Evolutionary conservation across 306 rosid genomes (phyloP), one percentile per base, ranked within the genome.

Genomic region (Neltuma alba): DNA sequence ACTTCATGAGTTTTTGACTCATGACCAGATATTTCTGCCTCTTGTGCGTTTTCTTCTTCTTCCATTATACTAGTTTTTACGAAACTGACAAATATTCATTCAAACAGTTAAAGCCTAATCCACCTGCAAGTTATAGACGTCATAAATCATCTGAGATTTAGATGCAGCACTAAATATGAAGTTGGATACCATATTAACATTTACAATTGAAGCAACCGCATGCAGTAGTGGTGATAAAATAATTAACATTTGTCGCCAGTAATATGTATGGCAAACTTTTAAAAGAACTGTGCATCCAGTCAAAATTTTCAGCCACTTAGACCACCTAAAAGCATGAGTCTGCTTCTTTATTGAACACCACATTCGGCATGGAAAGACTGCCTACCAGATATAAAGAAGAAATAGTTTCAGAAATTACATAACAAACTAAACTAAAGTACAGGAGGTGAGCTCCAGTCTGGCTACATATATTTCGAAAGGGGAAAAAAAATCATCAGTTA

Each of bases 41-140:
- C 90, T 81, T 83, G 87, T 23, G 81, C 75, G 71, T 93, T 87
- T 61, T 90, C 98, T 74, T 91, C 96, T 87, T 91, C 97, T 72
- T 91, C 97, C 98, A 92, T 93, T 70, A 47, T 83, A 58, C 62
- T 69, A 61, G 45, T 76, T 81, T 38, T 68, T 66, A 64, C 54
- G 78, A 71, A 62, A 36, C 80, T 68, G 83, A 83, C 75, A 82
- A 86, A 69, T 74, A 80, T 67, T 78, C 84, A 74, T 83, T 77
- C 85, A 78, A 79, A 75, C 65, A 74, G 73, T 60, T 76, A 79
- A 81, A 74, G 54, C 81, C 75, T 48, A 76, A 65, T 76, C 74
- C 80, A 86, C 88, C 92, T 84, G 79, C 86, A 88, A 80, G 79
- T 72, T 64, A 75, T 67, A 62, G 30, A 69, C 50, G 48, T 50